Percentiles rank a stretch among this genome's conserved stretches.
phyloP scores from a whole-genome alignment of 1,284 basidiomycete species.

The Ceratobasidium theobromae region DNA sequence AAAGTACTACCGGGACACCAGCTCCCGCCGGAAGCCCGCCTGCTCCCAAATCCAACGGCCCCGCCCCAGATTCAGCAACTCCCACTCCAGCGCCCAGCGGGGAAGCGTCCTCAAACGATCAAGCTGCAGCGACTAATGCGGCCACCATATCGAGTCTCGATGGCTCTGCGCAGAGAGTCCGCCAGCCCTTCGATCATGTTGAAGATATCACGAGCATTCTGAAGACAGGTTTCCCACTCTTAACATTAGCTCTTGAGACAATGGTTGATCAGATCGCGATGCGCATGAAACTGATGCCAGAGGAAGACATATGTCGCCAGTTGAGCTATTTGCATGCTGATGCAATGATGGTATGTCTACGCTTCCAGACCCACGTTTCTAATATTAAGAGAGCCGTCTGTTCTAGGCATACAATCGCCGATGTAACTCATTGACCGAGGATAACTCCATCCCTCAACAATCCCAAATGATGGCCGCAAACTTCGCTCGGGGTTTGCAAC shows the following conservation, averaged over 20 bases:
- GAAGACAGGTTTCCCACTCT: slow-evolving; percentile 94
- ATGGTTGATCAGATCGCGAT: slow-evolving; percentile 94
- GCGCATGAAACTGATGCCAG: slow-evolving; percentile 87
- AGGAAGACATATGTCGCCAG: slow-evolving; percentile 95
- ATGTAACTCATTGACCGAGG: slow-evolving; percentile 28
- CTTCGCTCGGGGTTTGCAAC: slow-evolving; percentile 22
- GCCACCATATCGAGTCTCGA: slow-evolving; percentile 24
- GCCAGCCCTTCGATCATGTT: slow-evolving; percentile 86
- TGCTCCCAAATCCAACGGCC: slow-evolving; percentile 1
- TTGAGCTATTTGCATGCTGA: slow-evolving; percentile 80
- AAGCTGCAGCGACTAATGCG: neutral
- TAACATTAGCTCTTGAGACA: slow-evolving; percentile 95
- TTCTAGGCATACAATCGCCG: slow-evolving; percentile 27
- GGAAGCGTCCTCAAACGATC: neutral
- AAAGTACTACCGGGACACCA: slow-evolving; percentile 36
- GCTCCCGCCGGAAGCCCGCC: slow-evolving; percentile 29
- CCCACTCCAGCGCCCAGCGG: slow-evolving; percentile 25
- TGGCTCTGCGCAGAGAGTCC: slow-evolving; percentile 44
- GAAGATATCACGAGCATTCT: slow-evolving; percentile 94
- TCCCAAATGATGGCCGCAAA: slow-evolving; percentile 24
- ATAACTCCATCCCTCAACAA: slow-evolving; percentile 28
- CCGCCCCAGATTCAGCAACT: slow-evolving; percentile 37
- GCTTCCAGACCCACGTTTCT: neutral
- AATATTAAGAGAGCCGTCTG: neutral
- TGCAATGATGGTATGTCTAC: slow-evolving; percentile 67